phyloP scores from a whole-genome alignment of 2,329 filamentous ascomycete genomes.

The Dactylellina leptospora region DNA sequence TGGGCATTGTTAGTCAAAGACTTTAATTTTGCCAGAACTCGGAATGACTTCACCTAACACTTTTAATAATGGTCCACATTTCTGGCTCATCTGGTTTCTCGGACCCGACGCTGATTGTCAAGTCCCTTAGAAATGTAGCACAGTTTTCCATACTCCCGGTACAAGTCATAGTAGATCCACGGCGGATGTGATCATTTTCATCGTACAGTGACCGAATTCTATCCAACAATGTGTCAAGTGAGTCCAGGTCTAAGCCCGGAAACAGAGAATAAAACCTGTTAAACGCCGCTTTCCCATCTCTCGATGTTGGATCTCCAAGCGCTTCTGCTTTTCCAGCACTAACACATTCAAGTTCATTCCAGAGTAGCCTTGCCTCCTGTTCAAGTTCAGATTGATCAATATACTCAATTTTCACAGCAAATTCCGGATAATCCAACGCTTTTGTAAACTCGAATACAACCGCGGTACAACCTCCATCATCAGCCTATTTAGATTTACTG shows the following conservation, averaged over 20 bases:
- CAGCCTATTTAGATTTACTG: not conserved
- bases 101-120: not conserved
- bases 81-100: slow-evolving; percentile 1
- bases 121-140: not conserved
- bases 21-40: not conserved
- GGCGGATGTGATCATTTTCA: not conserved
- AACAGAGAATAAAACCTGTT: slow-evolving; percentile 20
- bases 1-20: not conserved
- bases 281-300: slow-evolving; percentile 10
- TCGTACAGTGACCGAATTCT: slow-evolving; percentile 9
- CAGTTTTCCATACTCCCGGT: not conserved
- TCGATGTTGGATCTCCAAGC: slow-evolving; percentile 1
- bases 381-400: slow-evolving; percentile 6
- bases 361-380: slow-evolving; percentile 15
- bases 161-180: not conserved
- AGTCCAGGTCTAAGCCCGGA: no score
- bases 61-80: slow-evolving; percentile 13
- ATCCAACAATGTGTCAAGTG: not conserved
- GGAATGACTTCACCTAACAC: slow-evolving; percentile 32
- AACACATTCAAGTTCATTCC: not conserved
- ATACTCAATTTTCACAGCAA: slow-evolving; percentile 11
- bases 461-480: slow-evolving; percentile 1
- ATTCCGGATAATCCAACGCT: not conserved
- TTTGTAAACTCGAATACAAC: slow-evolving; percentile 26
- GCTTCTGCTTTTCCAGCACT: not conserved